Evolutionary conservation across 345 rosid species (phyloP).

Genomic region (thale cress (Arabidopsis thaliana)): DNA sequence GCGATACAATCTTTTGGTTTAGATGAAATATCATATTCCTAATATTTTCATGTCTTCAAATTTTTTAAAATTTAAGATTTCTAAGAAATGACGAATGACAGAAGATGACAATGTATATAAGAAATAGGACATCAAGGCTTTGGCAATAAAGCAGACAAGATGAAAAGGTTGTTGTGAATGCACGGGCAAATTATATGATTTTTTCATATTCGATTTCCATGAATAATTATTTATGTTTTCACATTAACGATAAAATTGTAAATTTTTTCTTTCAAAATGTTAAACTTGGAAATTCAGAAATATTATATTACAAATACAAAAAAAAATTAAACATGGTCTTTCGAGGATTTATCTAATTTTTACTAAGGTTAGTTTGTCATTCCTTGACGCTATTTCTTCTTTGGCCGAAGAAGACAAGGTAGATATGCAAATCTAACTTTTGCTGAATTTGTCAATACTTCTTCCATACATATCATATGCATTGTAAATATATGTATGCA

Average conservation of each 20-base stretch:
- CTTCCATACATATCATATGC: constrained; percentile 1
- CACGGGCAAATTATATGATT: neutral
- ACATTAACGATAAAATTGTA: neutral
- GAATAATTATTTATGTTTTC: neutral
- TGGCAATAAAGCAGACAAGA: constrained; percentile 1
- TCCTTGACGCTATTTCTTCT: constrained; percentile 18
- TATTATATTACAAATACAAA: neutral
- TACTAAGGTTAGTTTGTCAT: neutral
- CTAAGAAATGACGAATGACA: neutral
- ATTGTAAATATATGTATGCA: neutral
- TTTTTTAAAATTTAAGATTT: neutral
- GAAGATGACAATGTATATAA: neutral
- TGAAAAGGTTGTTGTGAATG: neutral
- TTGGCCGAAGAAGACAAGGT: constrained; percentile 32
- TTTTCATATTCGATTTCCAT: too few relatives aligned
- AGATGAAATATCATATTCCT: constrained; percentile 1
- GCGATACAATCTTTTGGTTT: constrained; percentile 11
- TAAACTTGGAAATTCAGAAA: neutral
- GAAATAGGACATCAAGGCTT: neutral
- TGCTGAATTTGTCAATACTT: neutral
- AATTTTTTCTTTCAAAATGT: neutral
- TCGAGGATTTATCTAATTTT: neutral
- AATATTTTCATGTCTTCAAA: neutral
- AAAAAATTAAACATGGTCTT: too few relatives aligned
- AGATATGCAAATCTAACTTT: constrained; percentile 15